Evolutionary conservation across 2,329 filamentous ascomycete genomes (phyloP), one percentile per base, ranked within the genome.

Genomic region (Aspergillus fijiensis): DNA sequence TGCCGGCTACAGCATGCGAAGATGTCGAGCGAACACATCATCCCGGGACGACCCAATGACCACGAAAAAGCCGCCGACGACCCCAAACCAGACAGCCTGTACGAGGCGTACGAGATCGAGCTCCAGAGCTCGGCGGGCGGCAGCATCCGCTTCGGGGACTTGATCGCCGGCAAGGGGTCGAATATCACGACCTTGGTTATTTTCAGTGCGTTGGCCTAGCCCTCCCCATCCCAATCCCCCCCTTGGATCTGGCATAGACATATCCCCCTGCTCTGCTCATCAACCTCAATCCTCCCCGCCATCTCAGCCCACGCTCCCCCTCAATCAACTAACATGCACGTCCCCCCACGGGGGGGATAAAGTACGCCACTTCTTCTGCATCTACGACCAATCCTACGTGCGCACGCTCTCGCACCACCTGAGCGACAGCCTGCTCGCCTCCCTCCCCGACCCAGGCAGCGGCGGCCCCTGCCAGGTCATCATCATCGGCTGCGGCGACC

Each of bases 341-440:
- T 53, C 23, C 23, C 23, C 23, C 3, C 4, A 19, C 19, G 19
- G 23, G 23, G 23, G 4, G 12, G 21, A 21, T 21, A 35, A 19
- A 68, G 67, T 68, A 6, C 60, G 67, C 19, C 68, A 70, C 60
- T 69, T 68, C 52, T 69, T 69, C 55, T 69, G 67, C 48, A 27
- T 59, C 11, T 69, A 69, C 47, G 67, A 69, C 11, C 65, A 69
- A 59, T 59, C 59, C 49, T 69, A 69, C 33, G 66, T 69, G 12
- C 67, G 62, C 12, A 51, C 48, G 7, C 57, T 66, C 16, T 49
- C 64, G 1, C 19, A 45, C 3, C 58, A 66, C 35, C 60, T 69
- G 9, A 64, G 60, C 2, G 48, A 65, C 16, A 49, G 19, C 11
- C 33, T 69, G n/a, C 61, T 69, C 14, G n/a, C 52, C 7, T 65